Conservation (phyloP, 768 basidiomycete species). For the Termitomyces sp. region DNA sequence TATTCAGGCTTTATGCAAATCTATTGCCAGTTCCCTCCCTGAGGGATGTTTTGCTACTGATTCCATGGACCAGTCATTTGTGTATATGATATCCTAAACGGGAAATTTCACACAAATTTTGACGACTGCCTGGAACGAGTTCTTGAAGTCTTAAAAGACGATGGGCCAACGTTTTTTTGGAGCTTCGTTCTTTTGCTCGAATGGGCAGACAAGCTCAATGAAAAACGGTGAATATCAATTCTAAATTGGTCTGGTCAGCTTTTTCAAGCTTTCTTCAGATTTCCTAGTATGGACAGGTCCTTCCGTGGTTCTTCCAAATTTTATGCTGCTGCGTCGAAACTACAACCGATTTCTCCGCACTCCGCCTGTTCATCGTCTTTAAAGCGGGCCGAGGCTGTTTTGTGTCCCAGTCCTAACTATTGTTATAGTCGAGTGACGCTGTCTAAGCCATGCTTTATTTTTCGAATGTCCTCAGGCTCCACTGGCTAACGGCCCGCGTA, state of each 20-base stretch:
- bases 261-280: not conserved
- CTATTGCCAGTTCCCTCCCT: not conserved
- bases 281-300: not conserved
- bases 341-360: not conserved
- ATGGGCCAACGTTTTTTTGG: not conserved
- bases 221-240: not conserved
- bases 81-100: no score
- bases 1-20: no score
- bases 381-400: conserved; percentile 7
- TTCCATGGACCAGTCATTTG: no score
- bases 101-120: not conserved
- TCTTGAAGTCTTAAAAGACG: not conserved
- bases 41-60: not conserved
- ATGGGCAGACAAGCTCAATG: not conserved
- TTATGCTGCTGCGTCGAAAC: conserved; percentile 17
- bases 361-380: not conserved
- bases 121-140: not conserved
- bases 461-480: not conserved
- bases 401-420: conserved; percentile 20
- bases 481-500: not conserved
- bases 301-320: conserved; percentile 9
- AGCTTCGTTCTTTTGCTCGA: not conserved
- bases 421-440: not conserved
- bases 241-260: conserved; percentile 1
- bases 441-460: not conserved